Conservation (phyloP, 306 rosid species). For the Arachis stenosperma region DNA sequence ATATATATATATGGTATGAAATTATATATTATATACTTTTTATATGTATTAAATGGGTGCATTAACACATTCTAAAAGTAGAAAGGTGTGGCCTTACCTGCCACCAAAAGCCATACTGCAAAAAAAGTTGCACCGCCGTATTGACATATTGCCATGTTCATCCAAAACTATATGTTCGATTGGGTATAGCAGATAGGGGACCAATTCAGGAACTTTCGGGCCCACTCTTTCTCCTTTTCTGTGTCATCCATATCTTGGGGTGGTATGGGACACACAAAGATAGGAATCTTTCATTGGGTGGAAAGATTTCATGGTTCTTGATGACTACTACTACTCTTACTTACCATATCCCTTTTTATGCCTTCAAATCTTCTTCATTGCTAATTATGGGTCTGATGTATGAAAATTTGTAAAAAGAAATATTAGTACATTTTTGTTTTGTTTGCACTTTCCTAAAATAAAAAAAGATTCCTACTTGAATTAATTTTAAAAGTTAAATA, state of each 20-base stretch:
- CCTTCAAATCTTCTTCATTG: slow-evolving; percentile 11
- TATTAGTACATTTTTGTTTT: too few species aligned
- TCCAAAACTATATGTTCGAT: slow-evolving; percentile 44
- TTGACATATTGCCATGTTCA: slow-evolving; percentile 34
- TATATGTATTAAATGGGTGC: not conserved
- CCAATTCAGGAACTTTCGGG: slow-evolving; percentile 39
- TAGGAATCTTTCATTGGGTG: slow-evolving; percentile 42
- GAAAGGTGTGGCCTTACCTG: slow-evolving; percentile 43
- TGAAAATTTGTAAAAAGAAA: too few species aligned
- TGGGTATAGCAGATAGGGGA: slow-evolving; percentile 48
- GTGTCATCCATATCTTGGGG: slow-evolving; percentile 38
- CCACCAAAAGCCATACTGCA: slow-evolving; percentile 38
- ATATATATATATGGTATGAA: not conserved
- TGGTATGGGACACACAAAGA: slow-evolving; percentile 27
- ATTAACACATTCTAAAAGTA: slow-evolving; percentile 34
- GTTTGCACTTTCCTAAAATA: too few species aligned
- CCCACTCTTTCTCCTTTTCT: slow-evolving; percentile 30
- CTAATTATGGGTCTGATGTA: not conserved
- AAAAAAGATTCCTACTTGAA: too few species aligned
- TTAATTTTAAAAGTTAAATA: too few species aligned
- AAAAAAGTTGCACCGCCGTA: slow-evolving; percentile 31
- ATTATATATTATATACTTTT: not conserved
- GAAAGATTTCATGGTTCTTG: slow-evolving; percentile 12
- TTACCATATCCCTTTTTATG: slow-evolving; percentile 9
- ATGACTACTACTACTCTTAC: too few species aligned